Conservation (phyloP, 176 grass and related monocot genomes). For the Olyra latifolia region DNA sequence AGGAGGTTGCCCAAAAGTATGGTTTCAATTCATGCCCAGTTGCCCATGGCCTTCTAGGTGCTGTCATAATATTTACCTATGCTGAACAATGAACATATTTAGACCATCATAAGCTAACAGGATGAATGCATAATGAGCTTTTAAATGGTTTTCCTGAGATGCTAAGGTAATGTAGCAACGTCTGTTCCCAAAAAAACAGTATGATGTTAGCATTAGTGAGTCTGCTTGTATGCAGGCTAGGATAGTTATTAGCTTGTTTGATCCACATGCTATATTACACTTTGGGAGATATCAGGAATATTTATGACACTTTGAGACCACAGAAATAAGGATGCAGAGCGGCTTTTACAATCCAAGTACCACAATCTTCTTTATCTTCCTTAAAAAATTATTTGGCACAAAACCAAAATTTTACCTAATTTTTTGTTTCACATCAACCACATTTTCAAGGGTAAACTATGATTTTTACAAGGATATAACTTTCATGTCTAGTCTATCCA, state of each 20-base stretch:
- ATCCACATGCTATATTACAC: not conserved
- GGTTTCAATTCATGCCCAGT: slow-evolving; percentile 1
- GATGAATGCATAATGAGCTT: not conserved
- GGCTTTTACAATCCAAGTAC: not conserved
- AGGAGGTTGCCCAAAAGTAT: slow-evolving; percentile 84
- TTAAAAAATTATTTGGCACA: not conserved
- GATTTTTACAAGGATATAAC: not conserved
- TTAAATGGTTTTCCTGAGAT: not conserved
- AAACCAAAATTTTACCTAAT: not conserved
- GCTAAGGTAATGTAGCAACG: not conserved
- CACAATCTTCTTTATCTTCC: not conserved
- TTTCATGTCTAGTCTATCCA: not conserved
- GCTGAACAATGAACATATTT: not conserved
- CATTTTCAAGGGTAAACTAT: not conserved
- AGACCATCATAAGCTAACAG: not conserved
- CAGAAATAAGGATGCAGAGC: slow-evolving; percentile 3
- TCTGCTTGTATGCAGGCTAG: not conserved
- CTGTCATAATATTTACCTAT: not conserved
- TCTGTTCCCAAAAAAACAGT: not conserved
- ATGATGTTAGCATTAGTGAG: not conserved
- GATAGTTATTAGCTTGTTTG: slow-evolving; percentile 12
- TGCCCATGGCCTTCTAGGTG: not conserved
- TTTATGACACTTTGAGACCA: not conserved
- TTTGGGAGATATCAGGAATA: not conserved
- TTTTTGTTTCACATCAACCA: not conserved